Conservation (phyloP, 768 basidiomycete species). For the Lactifluus rugatus region DNA sequence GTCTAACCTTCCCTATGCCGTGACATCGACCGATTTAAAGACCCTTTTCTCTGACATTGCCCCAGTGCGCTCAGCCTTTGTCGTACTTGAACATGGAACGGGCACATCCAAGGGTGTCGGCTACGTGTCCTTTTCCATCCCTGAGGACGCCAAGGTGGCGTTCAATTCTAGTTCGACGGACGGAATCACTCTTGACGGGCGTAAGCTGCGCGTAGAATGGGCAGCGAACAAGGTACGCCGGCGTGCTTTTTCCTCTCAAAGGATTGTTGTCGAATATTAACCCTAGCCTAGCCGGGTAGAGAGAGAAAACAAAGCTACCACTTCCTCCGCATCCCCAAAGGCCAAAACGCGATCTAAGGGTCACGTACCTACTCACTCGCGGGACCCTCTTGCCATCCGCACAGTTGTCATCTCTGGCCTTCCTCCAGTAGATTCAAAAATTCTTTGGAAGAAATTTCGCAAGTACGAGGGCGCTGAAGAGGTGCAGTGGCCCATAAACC, state of each 20-base stretch:
- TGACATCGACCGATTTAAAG: constrained; percentile 82
- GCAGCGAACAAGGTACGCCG: constrained; percentile 62
- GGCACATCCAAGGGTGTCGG: constrained; percentile 89
- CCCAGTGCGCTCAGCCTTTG: constrained; percentile 87
- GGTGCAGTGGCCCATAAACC: constrained; percentile 56
- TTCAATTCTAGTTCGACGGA: constrained; percentile 55
- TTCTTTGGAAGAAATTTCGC: constrained; percentile 77
- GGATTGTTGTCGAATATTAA: constrained; percentile 4
- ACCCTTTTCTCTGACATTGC: constrained; percentile 94
- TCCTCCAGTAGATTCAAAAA: constrained; percentile 53
- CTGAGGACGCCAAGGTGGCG: constrained; percentile 77
- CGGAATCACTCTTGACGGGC: constrained; percentile 54
- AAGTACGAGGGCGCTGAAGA: constrained; percentile 72
- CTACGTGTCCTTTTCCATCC: constrained; percentile 85
- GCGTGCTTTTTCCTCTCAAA: neutral
- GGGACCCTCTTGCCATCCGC: constrained; percentile 76
- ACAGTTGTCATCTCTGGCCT: constrained; percentile 75
- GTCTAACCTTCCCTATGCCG: constrained; percentile 84
- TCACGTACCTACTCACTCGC: constrained; percentile 24
- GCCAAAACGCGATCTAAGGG: constrained; percentile 28
- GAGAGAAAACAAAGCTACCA: constrained; percentile 1
- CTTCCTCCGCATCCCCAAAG: neutral
- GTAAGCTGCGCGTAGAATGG: constrained; percentile 70
- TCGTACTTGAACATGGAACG: constrained; percentile 71
- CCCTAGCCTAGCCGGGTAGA: constrained; percentile 13